These are phyloP conservation scores for Fusarium fujikuroi DNA, from an alignment of 2,329 filamentous ascomycete genomes.

Conservation along the genomic window DNA sequence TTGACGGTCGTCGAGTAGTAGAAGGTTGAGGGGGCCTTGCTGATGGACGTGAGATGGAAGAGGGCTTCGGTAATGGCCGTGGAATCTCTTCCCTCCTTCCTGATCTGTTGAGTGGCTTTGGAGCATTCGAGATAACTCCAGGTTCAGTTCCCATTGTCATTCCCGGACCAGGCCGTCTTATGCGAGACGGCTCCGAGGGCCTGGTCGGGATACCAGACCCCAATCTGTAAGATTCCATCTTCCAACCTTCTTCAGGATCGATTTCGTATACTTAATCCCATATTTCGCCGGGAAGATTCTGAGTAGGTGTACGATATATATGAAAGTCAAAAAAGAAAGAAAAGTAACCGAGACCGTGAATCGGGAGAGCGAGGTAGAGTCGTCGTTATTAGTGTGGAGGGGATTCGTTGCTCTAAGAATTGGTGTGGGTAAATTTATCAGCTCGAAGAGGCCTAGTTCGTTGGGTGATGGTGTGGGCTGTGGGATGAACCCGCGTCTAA, in stretches of 20 bases:
- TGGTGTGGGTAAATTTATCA: slow-evolving; percentile 40
- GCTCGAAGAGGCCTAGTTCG: slow-evolving; percentile 41
- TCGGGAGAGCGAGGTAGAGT: slow-evolving; percentile 35
- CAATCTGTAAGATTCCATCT: slow-evolving; percentile 57
- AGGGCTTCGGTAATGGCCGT: slow-evolving; percentile 29
- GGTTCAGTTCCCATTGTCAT: slow-evolving; percentile 25
- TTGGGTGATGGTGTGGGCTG: slow-evolving; percentile 41
- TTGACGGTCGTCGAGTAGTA: slow-evolving; percentile 39
- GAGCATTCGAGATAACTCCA: slow-evolving; percentile 30
- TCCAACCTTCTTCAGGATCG: slow-evolving; percentile 47
- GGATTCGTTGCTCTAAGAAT: slow-evolving; percentile 21
- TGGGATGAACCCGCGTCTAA: slow-evolving; percentile 42
- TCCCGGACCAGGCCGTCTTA: slow-evolving; percentile 41
- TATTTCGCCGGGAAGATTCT: slow-evolving; percentile 27
- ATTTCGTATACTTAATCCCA: slow-evolving; percentile 31
- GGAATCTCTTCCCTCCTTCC: slow-evolving; percentile 37
- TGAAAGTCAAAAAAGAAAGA: slow-evolving; percentile 17
- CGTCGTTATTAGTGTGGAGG: slow-evolving; percentile 45
- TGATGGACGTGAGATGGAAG: slow-evolving; percentile 28
- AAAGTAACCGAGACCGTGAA: slow-evolving; percentile 28
- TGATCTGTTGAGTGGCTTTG: slow-evolving; percentile 40
- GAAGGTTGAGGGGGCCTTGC: slow-evolving; percentile 41
- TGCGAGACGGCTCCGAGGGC: slow-evolving; percentile 51
- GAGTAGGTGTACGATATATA: slow-evolving; percentile 24
- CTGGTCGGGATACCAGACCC: slow-evolving; percentile 55